Evolutionary conservation across 495 filamentous ascomycete genomes (phyloP).

Genomic region (Glarea lozoyensis): DNA sequence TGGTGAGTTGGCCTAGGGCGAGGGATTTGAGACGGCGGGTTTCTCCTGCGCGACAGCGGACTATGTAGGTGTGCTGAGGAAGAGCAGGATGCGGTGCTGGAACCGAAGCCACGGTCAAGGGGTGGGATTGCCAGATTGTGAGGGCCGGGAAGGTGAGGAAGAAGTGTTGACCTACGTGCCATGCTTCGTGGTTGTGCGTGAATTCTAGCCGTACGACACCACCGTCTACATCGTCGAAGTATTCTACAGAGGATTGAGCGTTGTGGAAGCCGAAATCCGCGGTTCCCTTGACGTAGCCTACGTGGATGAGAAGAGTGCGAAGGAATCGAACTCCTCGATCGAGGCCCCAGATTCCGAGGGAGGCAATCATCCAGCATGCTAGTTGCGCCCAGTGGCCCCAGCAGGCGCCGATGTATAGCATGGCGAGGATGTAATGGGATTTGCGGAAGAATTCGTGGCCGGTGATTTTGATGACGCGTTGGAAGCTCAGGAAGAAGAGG

Average conservation of each 20-base stretch:
- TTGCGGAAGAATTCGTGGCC: conserved; percentile 64
- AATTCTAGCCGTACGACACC: conserved; percentile 50
- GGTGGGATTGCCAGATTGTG: conserved; percentile 59
- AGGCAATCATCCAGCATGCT: conserved; percentile 53
- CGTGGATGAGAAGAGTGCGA: conserved; percentile 45
- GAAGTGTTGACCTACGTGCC: conserved; percentile 58
- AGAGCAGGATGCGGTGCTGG: conserved; percentile 26
- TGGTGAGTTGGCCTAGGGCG: conserved; percentile 23
- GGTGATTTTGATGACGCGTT: conserved; percentile 45
- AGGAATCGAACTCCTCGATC: conserved; percentile 44
- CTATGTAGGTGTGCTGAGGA: conserved; percentile 51
- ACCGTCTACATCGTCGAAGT: conserved; percentile 40
- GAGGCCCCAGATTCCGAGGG: conserved; percentile 44
- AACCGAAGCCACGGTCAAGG: conserved; percentile 50
- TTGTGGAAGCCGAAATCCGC: conserved; percentile 35
- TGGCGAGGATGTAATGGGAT: conserved; percentile 52
- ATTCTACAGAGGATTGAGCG: conserved; percentile 36
- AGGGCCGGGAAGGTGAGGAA: conserved; percentile 51
- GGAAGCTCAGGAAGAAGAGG: conserved; percentile 44
- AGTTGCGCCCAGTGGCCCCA: conserved; percentile 59
- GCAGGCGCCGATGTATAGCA: conserved; percentile 57
- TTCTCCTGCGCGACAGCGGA: conserved; percentile 51
- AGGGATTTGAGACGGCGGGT: conserved; percentile 43
- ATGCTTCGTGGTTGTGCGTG: conserved; percentile 42
- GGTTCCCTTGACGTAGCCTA: conserved; percentile 25